Percentiles rank a stretch among this genome's conserved stretches.
These are phyloP conservation scores for Heliophila coronopifolia DNA, from an alignment of 441 rosid species.

Conservation along the genomic window DNA sequence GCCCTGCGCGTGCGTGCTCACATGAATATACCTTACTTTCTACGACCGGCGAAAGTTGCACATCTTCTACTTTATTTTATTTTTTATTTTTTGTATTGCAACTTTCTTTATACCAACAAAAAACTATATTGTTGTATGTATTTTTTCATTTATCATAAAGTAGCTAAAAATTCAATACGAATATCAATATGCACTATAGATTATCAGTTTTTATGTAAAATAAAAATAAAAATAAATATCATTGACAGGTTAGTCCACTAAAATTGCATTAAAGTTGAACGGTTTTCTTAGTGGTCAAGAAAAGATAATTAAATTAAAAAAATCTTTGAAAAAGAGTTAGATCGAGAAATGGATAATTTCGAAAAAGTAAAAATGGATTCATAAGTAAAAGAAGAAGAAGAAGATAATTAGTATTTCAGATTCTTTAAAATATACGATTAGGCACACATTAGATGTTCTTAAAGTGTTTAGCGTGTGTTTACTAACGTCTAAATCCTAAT, in stretches of 20 bases:
- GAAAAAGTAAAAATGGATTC: not conserved
- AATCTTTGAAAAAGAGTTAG: slow-evolving; percentile 8
- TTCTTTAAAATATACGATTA: not conserved
- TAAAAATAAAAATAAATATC: slow-evolving; percentile 4
- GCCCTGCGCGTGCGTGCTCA: slow-evolving; percentile 30
- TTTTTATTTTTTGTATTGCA: not conserved
- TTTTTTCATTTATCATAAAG: not conserved
- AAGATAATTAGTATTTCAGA: not conserved
- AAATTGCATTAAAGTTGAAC: slow-evolving; percentile 17
- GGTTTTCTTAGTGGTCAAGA: slow-evolving; percentile 20
- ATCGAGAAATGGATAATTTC: too few relatives aligned
- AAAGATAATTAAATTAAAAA: not conserved
- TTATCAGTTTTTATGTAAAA: slow-evolving; percentile 25
- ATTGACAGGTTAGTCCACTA: slow-evolving; percentile 22
- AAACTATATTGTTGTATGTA: not conserved
- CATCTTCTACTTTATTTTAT: slow-evolving; percentile 9
- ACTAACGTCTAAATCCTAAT: not conserved
- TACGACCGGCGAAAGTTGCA: slow-evolving; percentile 15
- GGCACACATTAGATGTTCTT: slow-evolving; percentile 9
- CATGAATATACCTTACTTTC: slow-evolving; percentile 26
- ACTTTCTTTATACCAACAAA: slow-evolving; percentile 1
- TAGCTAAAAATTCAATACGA: slow-evolving; percentile 10
- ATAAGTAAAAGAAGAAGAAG: not conserved
- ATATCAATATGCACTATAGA: slow-evolving; percentile 28
- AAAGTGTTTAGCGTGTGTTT: slow-evolving; percentile 17